Evolutionary conservation across 345 rosid species (phyloP).

Genomic region (Citrus cavaleriei): DNA sequence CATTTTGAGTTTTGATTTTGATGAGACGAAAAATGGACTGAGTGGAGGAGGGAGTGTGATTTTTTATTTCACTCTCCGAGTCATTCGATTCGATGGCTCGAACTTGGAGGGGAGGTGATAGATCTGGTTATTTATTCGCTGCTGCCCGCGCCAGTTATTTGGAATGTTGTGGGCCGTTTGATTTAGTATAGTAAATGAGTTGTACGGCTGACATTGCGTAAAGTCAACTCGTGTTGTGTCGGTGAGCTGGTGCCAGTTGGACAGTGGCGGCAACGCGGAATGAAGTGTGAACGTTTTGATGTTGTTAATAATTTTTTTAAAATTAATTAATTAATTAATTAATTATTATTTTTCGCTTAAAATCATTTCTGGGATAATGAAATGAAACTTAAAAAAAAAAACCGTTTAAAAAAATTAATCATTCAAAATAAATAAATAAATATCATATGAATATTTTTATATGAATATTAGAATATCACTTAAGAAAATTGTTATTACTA

Average conservation of each 20-base stretch:
- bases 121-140: not conserved
- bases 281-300: not conserved
- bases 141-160: not conserved
- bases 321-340: too few species aligned
- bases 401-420: too few species aligned
- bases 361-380: too few species aligned
- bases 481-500: too few species aligned
- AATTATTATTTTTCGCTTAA: not conserved
- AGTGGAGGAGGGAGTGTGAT: not conserved
- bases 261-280: constrained; percentile 11
- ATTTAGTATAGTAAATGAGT: fast-evolving
- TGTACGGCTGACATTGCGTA: not conserved
- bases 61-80: not conserved
- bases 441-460: too few species aligned
- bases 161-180: not conserved
- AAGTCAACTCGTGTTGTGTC: not conserved
- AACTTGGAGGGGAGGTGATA: not conserved
- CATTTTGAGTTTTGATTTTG: not conserved
- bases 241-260: constrained; percentile 22
- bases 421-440: too few species aligned
- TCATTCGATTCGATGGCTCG: not conserved
- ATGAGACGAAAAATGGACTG: not conserved
- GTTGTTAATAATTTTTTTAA: too few species aligned
- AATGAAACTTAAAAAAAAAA: too few species aligned
- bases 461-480: too few species aligned